Percentiles rank a stretch among this genome's conserved stretches.
Conservation (phyloP, 2,329 filamentous ascomycete species). For the Colletotrichum sp. region DNA sequence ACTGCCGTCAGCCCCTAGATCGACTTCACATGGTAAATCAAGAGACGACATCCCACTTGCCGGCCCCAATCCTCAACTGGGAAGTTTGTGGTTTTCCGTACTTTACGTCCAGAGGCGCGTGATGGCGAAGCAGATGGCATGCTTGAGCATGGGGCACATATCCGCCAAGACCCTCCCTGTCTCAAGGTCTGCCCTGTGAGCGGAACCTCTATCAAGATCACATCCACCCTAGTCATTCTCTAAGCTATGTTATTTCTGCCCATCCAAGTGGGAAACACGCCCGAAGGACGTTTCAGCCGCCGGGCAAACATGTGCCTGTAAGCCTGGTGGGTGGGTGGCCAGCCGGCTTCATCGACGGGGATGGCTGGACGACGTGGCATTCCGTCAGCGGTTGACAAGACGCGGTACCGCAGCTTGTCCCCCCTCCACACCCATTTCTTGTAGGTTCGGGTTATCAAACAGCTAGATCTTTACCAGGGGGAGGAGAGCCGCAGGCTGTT, state of each 20-base stretch:
- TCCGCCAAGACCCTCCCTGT: background rate
- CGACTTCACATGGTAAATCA: background rate
- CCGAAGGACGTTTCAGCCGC: constrained; percentile 4
- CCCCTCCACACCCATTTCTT: background rate
- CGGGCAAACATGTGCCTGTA: background rate
- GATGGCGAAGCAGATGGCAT: background rate
- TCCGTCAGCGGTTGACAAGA: background rate
- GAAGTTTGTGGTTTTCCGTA: background rate
- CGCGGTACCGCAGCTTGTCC: background rate
- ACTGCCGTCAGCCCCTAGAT: background rate
- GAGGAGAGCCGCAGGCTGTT: background rate
- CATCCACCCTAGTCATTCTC: background rate
- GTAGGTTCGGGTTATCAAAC: constrained; percentile 1
- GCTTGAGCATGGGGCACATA: background rate
- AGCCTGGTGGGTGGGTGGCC: background rate
- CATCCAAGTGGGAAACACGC: background rate
- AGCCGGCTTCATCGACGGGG: background rate
- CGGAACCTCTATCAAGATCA: background rate
- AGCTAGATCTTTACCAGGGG: background rate
- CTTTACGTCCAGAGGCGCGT: background rate
- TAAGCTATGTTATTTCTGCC: background rate
- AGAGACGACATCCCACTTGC: background rate
- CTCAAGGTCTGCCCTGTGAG: background rate
- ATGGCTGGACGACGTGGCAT: constrained; percentile 11
- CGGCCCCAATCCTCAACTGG: background rate